These are phyloP conservation scores for Stephanodiscus triporus DNA, from an alignment of 108 stramenopile species.

Conservation along the genomic window DNA sequence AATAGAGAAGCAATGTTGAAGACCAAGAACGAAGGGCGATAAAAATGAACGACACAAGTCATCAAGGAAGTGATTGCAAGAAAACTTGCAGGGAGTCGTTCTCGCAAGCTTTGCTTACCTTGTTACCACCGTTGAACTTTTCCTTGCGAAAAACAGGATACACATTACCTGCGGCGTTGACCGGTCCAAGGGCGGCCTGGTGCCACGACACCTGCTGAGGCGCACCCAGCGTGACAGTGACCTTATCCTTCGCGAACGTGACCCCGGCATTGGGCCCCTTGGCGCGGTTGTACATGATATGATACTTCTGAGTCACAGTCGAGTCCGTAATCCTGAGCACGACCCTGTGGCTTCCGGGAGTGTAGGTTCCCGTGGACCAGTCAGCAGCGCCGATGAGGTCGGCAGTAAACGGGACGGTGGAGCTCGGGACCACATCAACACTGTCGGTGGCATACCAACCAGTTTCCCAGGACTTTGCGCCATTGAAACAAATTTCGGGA, in stretches of 20 bases:
- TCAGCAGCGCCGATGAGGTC: background rate
- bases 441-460: background rate
- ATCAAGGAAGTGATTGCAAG: too few relatives aligned
- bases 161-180: too few relatives aligned
- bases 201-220: too few relatives aligned
- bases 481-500: background rate
- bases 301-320: background rate
- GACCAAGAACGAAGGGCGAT: background rate
- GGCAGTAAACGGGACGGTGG: background rate
- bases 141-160: too few relatives aligned
- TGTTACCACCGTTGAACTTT: too few relatives aligned
- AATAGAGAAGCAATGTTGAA: background rate
- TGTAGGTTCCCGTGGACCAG: background rate
- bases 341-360: background rate
- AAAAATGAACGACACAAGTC: background rate
- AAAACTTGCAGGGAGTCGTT: too few relatives aligned
- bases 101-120: too few relatives aligned
- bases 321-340: background rate
- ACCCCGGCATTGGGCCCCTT: background rate
- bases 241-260: too few relatives aligned
- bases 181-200: too few relatives aligned
- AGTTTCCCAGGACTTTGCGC: background rate
- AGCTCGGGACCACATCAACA: background rate
- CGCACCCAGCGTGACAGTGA: too few relatives aligned
- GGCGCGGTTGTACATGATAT: background rate